Base-by-base conservation (phyloP, 805 yeast species). In the Candida mattraensis region DNA sequence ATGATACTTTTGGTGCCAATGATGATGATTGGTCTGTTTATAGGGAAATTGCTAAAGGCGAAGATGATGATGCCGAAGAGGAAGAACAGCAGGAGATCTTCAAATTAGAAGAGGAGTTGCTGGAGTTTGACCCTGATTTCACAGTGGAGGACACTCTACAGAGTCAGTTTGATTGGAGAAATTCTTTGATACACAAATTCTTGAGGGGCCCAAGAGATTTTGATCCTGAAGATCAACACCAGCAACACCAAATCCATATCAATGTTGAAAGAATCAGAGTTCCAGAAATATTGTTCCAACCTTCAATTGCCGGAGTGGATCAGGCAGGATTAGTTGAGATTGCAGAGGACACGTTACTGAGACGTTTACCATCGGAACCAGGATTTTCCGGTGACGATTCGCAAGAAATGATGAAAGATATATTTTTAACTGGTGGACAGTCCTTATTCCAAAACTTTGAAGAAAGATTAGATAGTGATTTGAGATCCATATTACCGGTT, bases 11-110 rank as follows among this genome's bases (percentile, higher is more conserved):
- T 61, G 98, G 97, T 38, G 89, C 96, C 2, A 80, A 87, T 53
- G 98, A 91, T 56, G 95, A 85, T 37, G 99, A 93, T 60, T 91
- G 97, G 97, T 78, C 83, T 15, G 80, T 87, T 12, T 91, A 91
- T 57, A 74, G 93, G 50, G 93, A 87, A 53, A 83, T 88, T 38
- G 76, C 87, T 13, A 77, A 74, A 44, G 81, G 71, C 12, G 82
- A 80, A 17, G 86, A 88, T 47, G 88, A 83, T 40, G 96, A 87
- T 48, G 76, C 76, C 21, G 82, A 85, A 43, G 95, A 83, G 39
- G 86, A 78, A 35, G 89, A 83, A 42, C 78, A 79, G 37, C 72
- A 71, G 29, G 67, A 67, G 32, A 70, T 85, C 18, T 57, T 75
- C 16, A 72, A 69, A 14, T 49, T 93, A 22, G 97, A 91, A 59